Evolutionary conservation across 768 basidiomycete species (phyloP).

Genomic region (Boletus reticuloceps): DNA sequence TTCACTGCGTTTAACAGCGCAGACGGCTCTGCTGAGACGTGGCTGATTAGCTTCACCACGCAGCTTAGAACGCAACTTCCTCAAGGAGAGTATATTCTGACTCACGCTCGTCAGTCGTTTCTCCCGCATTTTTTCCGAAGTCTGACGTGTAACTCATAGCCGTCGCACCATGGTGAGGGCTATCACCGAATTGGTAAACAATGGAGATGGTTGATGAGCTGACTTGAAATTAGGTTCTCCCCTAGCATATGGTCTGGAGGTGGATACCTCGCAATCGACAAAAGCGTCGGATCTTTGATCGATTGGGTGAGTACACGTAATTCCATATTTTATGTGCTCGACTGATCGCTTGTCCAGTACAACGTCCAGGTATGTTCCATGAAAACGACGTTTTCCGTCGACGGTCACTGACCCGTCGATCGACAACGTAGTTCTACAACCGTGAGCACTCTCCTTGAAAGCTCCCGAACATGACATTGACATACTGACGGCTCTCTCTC

Average conservation of each 20-base stretch:
- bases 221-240: conserved; percentile 17
- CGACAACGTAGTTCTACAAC: conserved; percentile 28
- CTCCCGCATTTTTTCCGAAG: background rate
- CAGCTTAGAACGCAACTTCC: conserved; percentile 34
- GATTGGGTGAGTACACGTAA: conserved; percentile 37
- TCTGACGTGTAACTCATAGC: conserved; percentile 9
- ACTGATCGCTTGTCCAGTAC: conserved; percentile 13
- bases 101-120: conserved; percentile 34
- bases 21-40: conserved; percentile 38
- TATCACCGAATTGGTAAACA: background rate
- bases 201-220: background rate
- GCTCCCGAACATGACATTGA: background rate
- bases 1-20: conserved; percentile 32
- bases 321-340: background rate
- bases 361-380: conserved; percentile 41
- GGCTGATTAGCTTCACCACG: conserved; percentile 34
- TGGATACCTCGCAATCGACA: conserved; percentile 41
- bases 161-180: conserved; percentile 21
- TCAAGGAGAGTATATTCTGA: conserved; percentile 31
- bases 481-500: background rate
- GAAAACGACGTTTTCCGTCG: background rate
- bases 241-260: conserved; percentile 20
- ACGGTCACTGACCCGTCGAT: conserved; percentile 1
- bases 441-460: conserved; percentile 9
- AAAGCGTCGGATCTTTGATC: conserved; percentile 40